phyloP scores from a whole-genome alignment of 805 yeast genomes.

The Zygoascus biomembranicola region DNA sequence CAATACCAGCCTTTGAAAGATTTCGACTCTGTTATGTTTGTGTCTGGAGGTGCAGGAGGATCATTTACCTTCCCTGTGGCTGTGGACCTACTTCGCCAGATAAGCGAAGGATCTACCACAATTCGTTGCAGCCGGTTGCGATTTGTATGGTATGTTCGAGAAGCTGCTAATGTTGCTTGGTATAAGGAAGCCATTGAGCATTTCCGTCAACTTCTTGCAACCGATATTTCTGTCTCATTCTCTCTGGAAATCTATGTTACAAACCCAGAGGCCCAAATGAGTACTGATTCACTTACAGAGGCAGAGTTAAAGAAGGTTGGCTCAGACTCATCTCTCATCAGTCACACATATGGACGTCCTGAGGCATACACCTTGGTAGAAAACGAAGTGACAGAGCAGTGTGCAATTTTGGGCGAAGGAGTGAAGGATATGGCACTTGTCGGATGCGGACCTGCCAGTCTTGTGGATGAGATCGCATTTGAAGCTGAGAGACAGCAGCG shows the following conservation, averaged over 20 bases:
- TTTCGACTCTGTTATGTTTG: slow-evolving; percentile 34
- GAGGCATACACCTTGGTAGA: background rate
- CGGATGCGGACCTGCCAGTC: slow-evolving; percentile 34
- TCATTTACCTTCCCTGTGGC: slow-evolving; percentile 41
- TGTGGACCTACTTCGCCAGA: slow-evolving; percentile 30
- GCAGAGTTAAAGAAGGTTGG: background rate
- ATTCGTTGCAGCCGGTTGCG: slow-evolving; percentile 29
- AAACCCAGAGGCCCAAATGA: background rate
- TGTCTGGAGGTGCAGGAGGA: slow-evolving; percentile 41
- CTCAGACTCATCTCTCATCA: slow-evolving; percentile 14
- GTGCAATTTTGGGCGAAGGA: slow-evolving; percentile 12
- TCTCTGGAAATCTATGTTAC: slow-evolving; percentile 18
- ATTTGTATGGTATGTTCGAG: slow-evolving; percentile 31
- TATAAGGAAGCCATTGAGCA: slow-evolving; percentile 30
- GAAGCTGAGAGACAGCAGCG: slow-evolving; percentile 25
- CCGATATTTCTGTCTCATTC: background rate
- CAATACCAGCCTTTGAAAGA: slow-evolving; percentile 34
- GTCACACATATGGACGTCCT: background rate
- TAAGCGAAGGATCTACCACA: background rate
- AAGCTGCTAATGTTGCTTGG: slow-evolving; percentile 29
- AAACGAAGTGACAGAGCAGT: slow-evolving; percentile 8
- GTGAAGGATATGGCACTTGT: slow-evolving; percentile 31
- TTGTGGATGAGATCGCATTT: slow-evolving; percentile 27
- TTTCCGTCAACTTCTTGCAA: slow-evolving; percentile 20
- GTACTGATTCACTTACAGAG: background rate